Evolutionary conservation across 163 green algal genomes (phyloP).

Genomic region (Smithsoniella earleae): DNA sequence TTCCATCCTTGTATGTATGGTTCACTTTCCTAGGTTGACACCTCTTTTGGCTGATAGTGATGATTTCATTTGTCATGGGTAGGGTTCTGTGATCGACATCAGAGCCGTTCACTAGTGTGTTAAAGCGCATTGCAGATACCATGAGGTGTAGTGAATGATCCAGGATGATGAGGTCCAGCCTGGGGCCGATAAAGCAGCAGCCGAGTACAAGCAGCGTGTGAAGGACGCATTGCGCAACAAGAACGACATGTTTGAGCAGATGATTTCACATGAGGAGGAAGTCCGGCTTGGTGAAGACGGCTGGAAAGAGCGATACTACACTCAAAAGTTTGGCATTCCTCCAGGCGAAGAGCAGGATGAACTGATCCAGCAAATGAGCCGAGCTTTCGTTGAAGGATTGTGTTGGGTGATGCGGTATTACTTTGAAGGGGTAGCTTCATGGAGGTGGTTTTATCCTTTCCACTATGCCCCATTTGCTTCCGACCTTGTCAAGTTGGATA

Average conservation of each 20-base stretch:
- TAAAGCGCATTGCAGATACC: too few species aligned
- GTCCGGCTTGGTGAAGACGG: constrained; percentile 61
- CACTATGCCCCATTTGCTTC: constrained; percentile 90
- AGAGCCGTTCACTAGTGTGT: too few species aligned
- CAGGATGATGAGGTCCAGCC: too few species aligned
- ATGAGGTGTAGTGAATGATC: too few species aligned
- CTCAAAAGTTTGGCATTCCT: constrained; percentile 62
- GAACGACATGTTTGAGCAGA: constrained; percentile 75
- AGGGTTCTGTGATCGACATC: too few species aligned
- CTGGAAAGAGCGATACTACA: constrained; percentile 88
- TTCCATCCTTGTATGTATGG: too few species aligned
- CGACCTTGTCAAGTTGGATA: constrained; percentile 44
- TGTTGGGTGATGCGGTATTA: constrained; percentile 49
- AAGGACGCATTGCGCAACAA: constrained; percentile 78
- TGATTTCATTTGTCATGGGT: too few species aligned
- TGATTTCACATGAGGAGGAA: constrained; percentile 60
- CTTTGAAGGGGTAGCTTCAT: constrained; percentile 73
- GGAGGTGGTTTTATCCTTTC: constrained; percentile 95
- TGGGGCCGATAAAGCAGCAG: too few species aligned
- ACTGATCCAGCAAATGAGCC: not conserved
- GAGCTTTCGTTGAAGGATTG: not conserved
- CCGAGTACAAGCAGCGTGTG: constrained; percentile 5
- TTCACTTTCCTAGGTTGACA: too few species aligned
- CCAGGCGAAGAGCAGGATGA: constrained; percentile 5
- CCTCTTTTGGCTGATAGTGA: too few species aligned